Conservation (phyloP, 306 rosid species). For the Trifolium pratense region DNA sequence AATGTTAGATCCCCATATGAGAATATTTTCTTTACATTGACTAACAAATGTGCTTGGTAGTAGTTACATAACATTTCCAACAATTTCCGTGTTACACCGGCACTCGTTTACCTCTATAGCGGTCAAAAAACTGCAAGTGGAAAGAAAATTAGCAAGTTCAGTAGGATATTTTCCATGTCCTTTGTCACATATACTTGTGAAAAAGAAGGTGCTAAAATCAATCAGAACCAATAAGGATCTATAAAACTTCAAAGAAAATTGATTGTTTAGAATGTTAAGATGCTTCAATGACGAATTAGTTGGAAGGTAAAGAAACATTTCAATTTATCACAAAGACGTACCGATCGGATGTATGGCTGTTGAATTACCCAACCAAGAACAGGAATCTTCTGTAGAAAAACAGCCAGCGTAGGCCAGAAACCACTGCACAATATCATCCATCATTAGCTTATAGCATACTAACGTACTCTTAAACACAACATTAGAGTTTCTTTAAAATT, state of each 20-base stretch:
- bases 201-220: neutral
- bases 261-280: constrained; percentile 14
- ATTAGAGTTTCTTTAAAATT: constrained; percentile 14
- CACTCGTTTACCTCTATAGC: constrained; percentile 81
- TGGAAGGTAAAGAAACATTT: constrained; percentile 17
- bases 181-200: neutral
- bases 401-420: constrained; percentile 97
- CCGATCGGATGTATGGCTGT: constrained; percentile 83
- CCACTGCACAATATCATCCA: constrained; percentile 69
- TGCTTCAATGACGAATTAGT: neutral
- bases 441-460: constrained; percentile 37
- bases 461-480: constrained; percentile 4
- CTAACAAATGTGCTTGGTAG: constrained; percentile 50
- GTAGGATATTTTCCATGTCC: neutral
- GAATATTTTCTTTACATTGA: constrained; percentile 57
- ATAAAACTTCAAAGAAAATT: constrained; percentile 8
- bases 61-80: constrained; percentile 38
- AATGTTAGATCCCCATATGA: constrained; percentile 45
- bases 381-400: constrained; percentile 88
- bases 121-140: constrained; percentile 73
- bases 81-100: constrained; percentile 65
- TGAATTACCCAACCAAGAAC: constrained; percentile 88
- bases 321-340: constrained; percentile 47
- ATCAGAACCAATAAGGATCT: neutral
- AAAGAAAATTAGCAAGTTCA: constrained; percentile 26